Percentiles rank a stretch among this genome's conserved stretches.
Evolutionary conservation across 257 asterid species (phyloP).

Genomic region (Solanum sejunctum): DNA sequence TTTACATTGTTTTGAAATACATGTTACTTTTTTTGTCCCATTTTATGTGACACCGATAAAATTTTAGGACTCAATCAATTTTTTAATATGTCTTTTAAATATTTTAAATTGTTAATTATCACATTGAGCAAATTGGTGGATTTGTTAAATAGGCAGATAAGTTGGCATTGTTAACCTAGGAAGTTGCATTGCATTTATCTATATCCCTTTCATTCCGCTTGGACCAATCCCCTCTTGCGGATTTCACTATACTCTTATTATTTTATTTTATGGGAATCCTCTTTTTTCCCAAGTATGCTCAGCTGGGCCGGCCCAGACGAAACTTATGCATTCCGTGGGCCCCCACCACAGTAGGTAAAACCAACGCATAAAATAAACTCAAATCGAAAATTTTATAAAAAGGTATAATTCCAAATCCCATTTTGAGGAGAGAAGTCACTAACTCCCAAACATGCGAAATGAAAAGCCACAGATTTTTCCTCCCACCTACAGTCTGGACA

Average conservation of each 20-base stretch:
- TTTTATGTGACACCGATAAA: no score
- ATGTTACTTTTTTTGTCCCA: no score
- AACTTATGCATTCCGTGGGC: neutral
- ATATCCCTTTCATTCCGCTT: slow-evolving; percentile 7
- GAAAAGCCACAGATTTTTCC: neutral
- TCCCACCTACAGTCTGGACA: neutral
- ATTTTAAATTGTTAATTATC: no score
- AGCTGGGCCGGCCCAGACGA: slow-evolving; percentile 41
- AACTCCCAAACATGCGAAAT: slow-evolving; percentile 13
- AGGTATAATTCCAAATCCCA: neutral
- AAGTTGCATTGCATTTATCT: neutral
- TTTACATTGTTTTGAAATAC: no score
- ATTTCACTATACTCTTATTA: neutral
- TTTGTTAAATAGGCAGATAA: neutral
- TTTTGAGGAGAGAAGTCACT: slow-evolving; percentile 2
- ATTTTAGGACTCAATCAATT: no score
- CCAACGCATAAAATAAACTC: neutral
- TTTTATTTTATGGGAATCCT: neutral
- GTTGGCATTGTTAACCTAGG: neutral
- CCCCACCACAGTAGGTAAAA: neutral
- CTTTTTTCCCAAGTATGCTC: neutral
- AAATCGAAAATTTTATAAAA: neutral
- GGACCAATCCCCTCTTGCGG: slow-evolving; percentile 10
- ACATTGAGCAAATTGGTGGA: neutral
- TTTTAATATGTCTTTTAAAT: no score